Conservation (phyloP, 2,329 filamentous ascomycete genomes). For the Penicillium corylophilum region DNA sequence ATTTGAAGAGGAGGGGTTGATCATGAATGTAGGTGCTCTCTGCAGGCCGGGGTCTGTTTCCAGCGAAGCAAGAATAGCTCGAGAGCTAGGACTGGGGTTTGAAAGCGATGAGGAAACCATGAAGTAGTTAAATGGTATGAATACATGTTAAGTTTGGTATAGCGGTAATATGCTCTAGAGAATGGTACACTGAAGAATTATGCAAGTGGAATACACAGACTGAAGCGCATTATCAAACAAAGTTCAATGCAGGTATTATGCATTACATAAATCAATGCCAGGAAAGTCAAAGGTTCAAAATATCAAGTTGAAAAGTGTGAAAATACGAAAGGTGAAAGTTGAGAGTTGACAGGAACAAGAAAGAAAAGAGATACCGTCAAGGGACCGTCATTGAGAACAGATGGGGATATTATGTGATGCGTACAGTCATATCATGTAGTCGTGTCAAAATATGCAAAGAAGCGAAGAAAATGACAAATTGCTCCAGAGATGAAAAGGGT, state of each 20-base stretch:
- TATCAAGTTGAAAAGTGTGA: background rate
- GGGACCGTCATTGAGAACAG: background rate
- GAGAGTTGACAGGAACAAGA: no score
- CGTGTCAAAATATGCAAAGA: slow-evolving; percentile 29
- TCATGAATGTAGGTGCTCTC: no score
- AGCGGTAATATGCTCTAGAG: background rate
- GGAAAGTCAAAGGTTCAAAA: background rate
- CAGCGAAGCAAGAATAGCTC: no score
- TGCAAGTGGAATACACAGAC: background rate
- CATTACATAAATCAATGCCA: background rate
- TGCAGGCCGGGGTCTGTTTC: no score
- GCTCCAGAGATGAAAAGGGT: slow-evolving; percentile 9
- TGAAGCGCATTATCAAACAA: slow-evolving; percentile 1
- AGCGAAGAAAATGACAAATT: slow-evolving; percentile 18
- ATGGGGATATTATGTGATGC: slow-evolving; percentile 25
- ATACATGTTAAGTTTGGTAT: background rate
- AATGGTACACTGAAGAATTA: background rate
- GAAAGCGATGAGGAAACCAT: no score
- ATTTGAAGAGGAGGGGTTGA: no score
- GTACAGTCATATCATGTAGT: slow-evolving; percentile 31
- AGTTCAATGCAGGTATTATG: background rate
- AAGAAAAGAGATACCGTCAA: slow-evolving; percentile 1
- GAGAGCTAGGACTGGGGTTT: no score
- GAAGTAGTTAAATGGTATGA: no score
- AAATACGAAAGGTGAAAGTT: no score